Conservation (phyloP, 1,284 basidiomycete genomes). For the Xanthoconium separans region DNA sequence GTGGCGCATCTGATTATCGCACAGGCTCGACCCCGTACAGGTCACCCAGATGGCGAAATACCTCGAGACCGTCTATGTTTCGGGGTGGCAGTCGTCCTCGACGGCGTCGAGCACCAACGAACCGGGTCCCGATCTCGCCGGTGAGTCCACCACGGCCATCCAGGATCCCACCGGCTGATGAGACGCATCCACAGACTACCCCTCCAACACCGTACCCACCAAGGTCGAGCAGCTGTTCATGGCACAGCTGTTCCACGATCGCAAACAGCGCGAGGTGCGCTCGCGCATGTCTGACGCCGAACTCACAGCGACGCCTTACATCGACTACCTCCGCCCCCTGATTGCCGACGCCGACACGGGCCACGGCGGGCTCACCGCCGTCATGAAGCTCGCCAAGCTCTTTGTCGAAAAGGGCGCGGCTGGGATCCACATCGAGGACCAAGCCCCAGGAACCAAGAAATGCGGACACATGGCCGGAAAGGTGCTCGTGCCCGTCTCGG, state of each 20-base stretch:
- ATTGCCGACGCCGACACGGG: constrained; percentile 86
- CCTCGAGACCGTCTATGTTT: constrained; percentile 97
- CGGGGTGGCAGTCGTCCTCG: constrained; percentile 95
- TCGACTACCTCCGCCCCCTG: constrained; percentile 72
- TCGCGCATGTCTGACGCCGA: constrained; percentile 70
- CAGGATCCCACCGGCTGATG: neutral
- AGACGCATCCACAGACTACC: constrained; percentile 62
- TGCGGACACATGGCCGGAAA: constrained; percentile 87
- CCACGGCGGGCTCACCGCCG: constrained; percentile 78
- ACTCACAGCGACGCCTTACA: constrained; percentile 59
- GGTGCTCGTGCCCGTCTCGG: constrained; percentile 74
- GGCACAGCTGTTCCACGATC: constrained; percentile 87
- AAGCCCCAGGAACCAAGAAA: constrained; percentile 82
- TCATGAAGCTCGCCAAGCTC: constrained; percentile 79
- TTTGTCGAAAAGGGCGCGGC: constrained; percentile 83
- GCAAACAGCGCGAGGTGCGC: constrained; percentile 81
- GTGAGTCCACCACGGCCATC: constrained; percentile 39
- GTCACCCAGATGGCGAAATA: constrained; percentile 98
- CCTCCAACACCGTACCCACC: constrained; percentile 92
- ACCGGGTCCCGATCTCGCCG: constrained; percentile 96
- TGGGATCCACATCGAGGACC: constrained; percentile 82
- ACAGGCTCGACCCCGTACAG: constrained; percentile 94
- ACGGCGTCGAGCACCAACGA: constrained; percentile 92
- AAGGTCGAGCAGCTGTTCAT: constrained; percentile 88
- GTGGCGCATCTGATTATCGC: constrained; percentile 24